Conservation (phyloP, 768 basidiomycete genomes). For the Trametes meyenii region DNA sequence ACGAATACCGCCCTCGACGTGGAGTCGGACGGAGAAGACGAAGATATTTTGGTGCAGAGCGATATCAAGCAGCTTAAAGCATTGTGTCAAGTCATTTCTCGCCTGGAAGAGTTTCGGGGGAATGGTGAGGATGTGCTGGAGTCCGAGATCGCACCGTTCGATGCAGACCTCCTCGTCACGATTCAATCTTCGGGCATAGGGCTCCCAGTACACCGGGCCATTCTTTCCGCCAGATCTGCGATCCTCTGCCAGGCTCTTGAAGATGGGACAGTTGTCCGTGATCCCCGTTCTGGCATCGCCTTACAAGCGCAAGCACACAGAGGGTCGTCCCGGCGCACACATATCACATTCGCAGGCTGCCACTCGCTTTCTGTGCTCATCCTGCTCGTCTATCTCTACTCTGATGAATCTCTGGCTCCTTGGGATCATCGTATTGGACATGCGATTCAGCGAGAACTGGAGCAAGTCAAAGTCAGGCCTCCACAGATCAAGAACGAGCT, state of each 20-base stretch:
- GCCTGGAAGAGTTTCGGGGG: conserved; percentile 18
- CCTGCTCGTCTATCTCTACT: conserved; percentile 84
- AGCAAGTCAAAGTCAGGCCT: conserved; percentile 44
- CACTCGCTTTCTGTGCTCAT: conserved; percentile 72
- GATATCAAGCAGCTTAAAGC: conserved; percentile 39
- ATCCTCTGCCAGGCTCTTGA: conserved; percentile 48
- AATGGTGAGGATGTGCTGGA: conserved; percentile 3
- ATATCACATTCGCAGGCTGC: conserved; percentile 54
- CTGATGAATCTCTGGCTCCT: conserved; percentile 77
- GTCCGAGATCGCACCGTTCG: conserved; percentile 36
- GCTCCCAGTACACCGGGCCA: conserved; percentile 64
- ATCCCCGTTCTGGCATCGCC: conserved; percentile 37
- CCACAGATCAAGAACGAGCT: conserved; percentile 66
- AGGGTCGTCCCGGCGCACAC: not conserved
- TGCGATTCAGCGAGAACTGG: conserved; percentile 45
- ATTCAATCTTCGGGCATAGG: conserved; percentile 42
- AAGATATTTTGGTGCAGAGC: conserved; percentile 36
- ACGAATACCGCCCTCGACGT: not conserved
- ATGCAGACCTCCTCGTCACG: conserved; percentile 65
- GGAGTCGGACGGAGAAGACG: conserved; percentile 29
- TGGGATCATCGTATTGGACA: conserved; percentile 76
- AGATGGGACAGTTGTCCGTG: conserved; percentile 35
- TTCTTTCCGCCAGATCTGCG: conserved; percentile 64
- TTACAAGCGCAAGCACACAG: conserved; percentile 29
- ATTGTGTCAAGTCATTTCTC: conserved; percentile 24